These are phyloP conservation scores for Tricholoma bakamatsutake DNA, from an alignment of 768 basidiomycete species.

Conservation along the genomic window DNA sequence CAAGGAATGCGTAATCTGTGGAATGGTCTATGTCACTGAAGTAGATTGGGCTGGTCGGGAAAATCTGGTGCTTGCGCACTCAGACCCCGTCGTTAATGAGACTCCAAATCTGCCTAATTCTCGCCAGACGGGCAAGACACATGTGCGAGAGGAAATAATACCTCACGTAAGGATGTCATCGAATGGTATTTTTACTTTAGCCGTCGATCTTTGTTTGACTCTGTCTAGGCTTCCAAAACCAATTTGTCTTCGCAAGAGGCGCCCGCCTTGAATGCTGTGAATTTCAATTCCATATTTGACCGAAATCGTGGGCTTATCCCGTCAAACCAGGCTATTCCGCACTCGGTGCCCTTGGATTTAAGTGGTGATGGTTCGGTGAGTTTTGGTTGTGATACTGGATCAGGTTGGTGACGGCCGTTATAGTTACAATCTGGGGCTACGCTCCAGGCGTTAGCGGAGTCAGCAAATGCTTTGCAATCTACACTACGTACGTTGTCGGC, in stretches of 20 bases:
- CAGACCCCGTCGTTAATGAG: conserved; percentile 8
- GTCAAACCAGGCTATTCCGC: not conserved
- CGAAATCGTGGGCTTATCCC: not conserved
- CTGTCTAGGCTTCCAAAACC: not conserved
- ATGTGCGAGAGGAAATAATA: not conserved
- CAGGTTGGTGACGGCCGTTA: not conserved
- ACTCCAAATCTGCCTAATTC: not conserved
- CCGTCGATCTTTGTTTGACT: not conserved
- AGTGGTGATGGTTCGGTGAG: not conserved
- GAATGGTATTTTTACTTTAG: not conserved
- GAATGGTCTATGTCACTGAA: conserved; percentile 50
- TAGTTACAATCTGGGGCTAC: conserved; percentile 2
- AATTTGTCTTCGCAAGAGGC: not conserved
- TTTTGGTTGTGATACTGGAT: not conserved
- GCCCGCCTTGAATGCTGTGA: not conserved
- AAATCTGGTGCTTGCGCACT: conserved; percentile 25
- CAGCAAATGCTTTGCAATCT: conserved; percentile 45
- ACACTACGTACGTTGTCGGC: conserved; percentile 47
- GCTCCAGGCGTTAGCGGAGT: conserved; percentile 24
- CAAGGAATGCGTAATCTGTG: conserved; percentile 79
- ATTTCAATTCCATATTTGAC: not conserved
- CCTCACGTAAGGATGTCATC: conserved; percentile 4
- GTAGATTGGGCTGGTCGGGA: conserved; percentile 45
- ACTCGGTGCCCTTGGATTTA: not conserved
- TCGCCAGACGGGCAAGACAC: not conserved